Base-by-base conservation (phyloP, 805 yeast species). In the Saccharomycopsis amapae region DNA sequence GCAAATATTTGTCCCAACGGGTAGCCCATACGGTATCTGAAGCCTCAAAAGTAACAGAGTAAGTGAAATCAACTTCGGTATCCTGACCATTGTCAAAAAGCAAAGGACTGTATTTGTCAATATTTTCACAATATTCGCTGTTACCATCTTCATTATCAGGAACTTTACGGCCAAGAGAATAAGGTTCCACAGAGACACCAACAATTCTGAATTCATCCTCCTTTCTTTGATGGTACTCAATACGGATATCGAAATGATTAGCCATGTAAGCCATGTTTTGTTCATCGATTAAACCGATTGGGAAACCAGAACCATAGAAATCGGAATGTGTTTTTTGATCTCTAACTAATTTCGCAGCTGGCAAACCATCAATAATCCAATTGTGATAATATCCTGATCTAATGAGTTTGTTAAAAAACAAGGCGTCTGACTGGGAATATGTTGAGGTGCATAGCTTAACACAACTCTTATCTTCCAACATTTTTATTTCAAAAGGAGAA, bases 1-100 rank as follows among this genome's bases (percentile, higher is more conserved):
- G 94, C 58, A 93, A 71, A 62, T 93, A 93, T 64, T 87, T 86
- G 64, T 93, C 98, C 98, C 98, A 93, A 67, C 98, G 80, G 2
- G 97, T 90, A 28, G 97, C 97, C 97, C 97, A 93, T 3, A 79
- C 77, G 2, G 93, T 85, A 4, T 69, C 71, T 6, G 90, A 81
- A 45, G 74, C 75, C 18, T 66, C 62, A 72, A 90, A 93, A 30
- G 61, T 66, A 17, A 90, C 93, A 2, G 93, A 80, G 64, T 93
- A 93, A n/a, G 95, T 76, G 67, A 78, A 93, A 17, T 71, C 60
- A n/a, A 90, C 95, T 1, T 62, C 60, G 4, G 80, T 73, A 30
- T 73, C 78, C 12, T 59, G 60, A 18, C 71, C 73, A 40, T 72
- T 73, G 41, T 65, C 66, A 55, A 86, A 69, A 2, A 56, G 55